Conservation (phyloP, 176 grass and related monocot genomes). For the Musa schizocarpa region DNA sequence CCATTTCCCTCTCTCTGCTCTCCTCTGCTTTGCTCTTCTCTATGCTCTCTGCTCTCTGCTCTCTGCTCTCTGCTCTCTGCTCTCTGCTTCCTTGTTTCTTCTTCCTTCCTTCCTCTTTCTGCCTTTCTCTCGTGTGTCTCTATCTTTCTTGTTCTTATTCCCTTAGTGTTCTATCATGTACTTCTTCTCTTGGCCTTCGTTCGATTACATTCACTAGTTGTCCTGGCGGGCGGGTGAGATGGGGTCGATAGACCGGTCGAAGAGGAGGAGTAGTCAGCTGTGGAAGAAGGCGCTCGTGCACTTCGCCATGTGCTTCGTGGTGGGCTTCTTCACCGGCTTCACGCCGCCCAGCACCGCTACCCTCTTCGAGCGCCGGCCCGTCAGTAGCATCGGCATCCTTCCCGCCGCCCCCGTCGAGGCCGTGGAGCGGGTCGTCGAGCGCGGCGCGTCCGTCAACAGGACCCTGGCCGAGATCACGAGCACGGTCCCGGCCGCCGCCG, state of each 20-base stretch:
- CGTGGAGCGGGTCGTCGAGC: no score
- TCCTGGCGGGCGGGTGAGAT: not conserved
- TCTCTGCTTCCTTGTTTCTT: no score
- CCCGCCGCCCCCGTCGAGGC: not conserved
- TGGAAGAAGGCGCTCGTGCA: conserved; percentile 39
- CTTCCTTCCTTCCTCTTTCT: no score
- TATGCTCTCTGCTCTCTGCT: no score
- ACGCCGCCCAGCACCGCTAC: conserved; percentile 24
- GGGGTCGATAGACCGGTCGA: conserved; percentile 23
- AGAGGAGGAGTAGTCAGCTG: conserved; percentile 24
- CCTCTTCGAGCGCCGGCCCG: not conserved
- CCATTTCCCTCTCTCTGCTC: no score
- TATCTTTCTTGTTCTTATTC: no score
- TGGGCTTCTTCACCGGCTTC: conserved; percentile 40
- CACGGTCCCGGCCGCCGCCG: not conserved
- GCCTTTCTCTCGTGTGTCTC: no score
- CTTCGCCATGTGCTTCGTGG: conserved; percentile 31
- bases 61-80: no score
- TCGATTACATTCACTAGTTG: no score
- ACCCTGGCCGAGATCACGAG: not conserved
- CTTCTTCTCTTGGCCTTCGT: no score
- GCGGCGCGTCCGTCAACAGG: not conserved
- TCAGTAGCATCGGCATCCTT: not conserved
- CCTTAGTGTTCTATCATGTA: no score
- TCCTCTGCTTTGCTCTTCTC: no score